A percentile compares a stretch with the other conserved stretches of the same genome.
These are phyloP conservation scores for Somion occarium DNA, from an alignment of 1,284 basidiomycete genomes.

Conservation along the genomic window DNA sequence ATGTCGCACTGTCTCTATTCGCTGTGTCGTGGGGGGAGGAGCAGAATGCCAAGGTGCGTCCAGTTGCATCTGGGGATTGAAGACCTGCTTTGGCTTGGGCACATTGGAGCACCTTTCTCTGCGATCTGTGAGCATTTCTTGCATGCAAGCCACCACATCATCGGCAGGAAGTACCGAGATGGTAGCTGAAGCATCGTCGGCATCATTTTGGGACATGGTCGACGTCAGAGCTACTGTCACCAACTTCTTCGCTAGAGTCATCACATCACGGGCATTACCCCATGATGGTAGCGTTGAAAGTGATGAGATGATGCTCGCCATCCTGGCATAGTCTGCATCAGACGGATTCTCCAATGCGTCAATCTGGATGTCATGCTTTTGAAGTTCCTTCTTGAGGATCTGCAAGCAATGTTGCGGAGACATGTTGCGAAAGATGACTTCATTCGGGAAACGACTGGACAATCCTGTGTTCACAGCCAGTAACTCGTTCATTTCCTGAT, in stretches of 20 bases:
- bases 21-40: conserved; percentile 6
- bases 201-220: conserved; percentile 7
- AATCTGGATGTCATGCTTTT: conserved; percentile 35
- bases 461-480: conserved; percentile 55
- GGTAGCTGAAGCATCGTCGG: not conserved
- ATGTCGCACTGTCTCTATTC: not conserved
- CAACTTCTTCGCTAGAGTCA: conserved; percentile 47
- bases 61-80: not conserved
- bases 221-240: conserved; percentile 24
- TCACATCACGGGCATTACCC: conserved; percentile 52
- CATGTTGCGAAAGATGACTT: conserved; percentile 52
- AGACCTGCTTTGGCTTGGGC: conserved; percentile 3
- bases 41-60: not conserved
- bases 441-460: conserved; percentile 63
- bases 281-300: conserved; percentile 45
- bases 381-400: conserved; percentile 42
- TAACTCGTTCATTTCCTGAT: conserved; percentile 58
- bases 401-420: conserved; percentile 43
- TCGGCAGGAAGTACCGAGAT: conserved; percentile 3
- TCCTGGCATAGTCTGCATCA: conserved; percentile 27
- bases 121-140: conserved; percentile 20
- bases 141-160: conserved; percentile 28
- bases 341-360: conserved; percentile 32
- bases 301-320: conserved; percentile 34
- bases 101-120: conserved; percentile 19